Percentiles rank a stretch among this genome's conserved stretches.
Conservation (phyloP, 192 early-diverging fungal species). For the Backusella mclennaniae region DNA sequence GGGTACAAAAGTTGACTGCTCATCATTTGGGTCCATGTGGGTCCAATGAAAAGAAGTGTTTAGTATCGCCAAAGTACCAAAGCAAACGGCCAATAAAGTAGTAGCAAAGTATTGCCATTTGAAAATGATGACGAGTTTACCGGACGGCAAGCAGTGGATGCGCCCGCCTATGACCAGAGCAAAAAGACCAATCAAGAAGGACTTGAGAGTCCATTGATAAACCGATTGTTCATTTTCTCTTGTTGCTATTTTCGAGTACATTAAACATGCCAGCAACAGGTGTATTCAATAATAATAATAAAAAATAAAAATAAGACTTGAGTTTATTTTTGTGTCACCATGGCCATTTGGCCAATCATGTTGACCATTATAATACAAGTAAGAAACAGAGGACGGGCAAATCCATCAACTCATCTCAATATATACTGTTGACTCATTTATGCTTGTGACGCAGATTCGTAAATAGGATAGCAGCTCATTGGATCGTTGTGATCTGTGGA, state of each 20-base stretch:
- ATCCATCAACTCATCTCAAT: no score
- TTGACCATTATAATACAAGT: neutral
- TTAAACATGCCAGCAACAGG: neutral
- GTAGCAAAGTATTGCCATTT: slow-evolving; percentile 16
- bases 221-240: neutral
- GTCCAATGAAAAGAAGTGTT: neutral
- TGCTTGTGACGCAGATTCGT: neutral
- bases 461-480: slow-evolving; percentile 3
- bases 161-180: neutral
- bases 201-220: slow-evolving; percentile 1
- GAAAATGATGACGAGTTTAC: neutral
- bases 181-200: neutral
- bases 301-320: neutral
- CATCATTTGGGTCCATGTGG: neutral
- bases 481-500: neutral
- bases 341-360: neutral
- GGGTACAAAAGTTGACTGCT: neutral
- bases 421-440: neutral
- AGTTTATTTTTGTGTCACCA: neutral
- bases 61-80: neutral
- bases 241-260: neutral
- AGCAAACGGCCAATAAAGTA: slow-evolving; percentile 6
- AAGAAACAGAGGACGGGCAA: no score
- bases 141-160: neutral
- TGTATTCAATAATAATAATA: neutral